Percentiles rank a stretch among this genome's conserved stretches.
Conservation (phyloP, 805 yeast species). For the Lipomyces oligophaga region DNA sequence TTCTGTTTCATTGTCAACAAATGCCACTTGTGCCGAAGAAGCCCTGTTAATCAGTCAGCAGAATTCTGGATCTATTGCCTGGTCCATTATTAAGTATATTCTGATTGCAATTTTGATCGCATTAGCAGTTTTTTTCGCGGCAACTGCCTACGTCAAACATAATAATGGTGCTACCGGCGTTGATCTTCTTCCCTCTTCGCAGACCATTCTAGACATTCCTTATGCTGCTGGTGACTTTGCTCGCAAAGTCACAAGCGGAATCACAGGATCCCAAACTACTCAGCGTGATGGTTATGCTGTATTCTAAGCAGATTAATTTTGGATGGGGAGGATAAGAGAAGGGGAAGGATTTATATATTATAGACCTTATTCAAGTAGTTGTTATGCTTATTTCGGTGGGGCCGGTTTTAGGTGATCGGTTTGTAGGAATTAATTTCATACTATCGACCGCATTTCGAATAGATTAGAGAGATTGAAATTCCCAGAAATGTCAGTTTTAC, state of each 20-base stretch:
- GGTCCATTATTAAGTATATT: constrained; percentile 82
- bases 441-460: too few species aligned
- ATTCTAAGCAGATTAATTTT: constrained; percentile 49
- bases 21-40: too few species aligned
- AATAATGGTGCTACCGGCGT: constrained; percentile 62
- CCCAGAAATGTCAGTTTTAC: too few species aligned
- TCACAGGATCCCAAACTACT: constrained; percentile 48
- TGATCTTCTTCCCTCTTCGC: constrained; percentile 45
- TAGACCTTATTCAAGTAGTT: too few species aligned
- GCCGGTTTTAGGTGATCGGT: too few species aligned
- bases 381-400: too few species aligned
- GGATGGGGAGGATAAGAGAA: too few species aligned
- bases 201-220: constrained; percentile 58
- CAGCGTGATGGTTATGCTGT: constrained; percentile 91
- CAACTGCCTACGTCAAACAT: constrained; percentile 69
- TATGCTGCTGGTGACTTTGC: constrained; percentile 36
- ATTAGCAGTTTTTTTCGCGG: constrained; percentile 40
- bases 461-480: too few species aligned
- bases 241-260: constrained; percentile 64
- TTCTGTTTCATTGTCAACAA: too few species aligned
- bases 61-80: constrained; percentile 46
- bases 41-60: too few species aligned
- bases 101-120: constrained; percentile 46
- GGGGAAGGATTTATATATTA: too few species aligned
- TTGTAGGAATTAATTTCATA: too few species aligned